Evolutionary conservation across 768 basidiomycete species (phyloP).

Genomic region (Austroboletus eburneus): DNA sequence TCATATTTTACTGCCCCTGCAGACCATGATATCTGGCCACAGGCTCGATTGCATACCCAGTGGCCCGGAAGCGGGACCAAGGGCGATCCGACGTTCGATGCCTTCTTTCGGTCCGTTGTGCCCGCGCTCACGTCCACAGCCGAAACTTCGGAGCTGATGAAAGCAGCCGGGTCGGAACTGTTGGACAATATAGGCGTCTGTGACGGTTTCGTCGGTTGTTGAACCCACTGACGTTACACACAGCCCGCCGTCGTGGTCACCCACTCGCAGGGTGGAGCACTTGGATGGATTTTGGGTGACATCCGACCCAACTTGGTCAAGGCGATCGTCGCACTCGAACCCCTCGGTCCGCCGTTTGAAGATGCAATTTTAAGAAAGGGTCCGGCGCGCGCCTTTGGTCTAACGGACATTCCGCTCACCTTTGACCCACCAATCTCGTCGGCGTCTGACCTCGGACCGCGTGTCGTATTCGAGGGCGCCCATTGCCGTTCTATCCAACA

Average conservation of each 20-base stretch:
- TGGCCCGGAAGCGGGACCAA: slow-evolving; percentile 50
- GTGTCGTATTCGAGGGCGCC: slow-evolving; percentile 21
- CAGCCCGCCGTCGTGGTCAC: slow-evolving; percentile 47
- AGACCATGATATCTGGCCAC: slow-evolving; percentile 40
- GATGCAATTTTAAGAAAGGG: slow-evolving; percentile 34
- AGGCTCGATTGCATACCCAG: slow-evolving; percentile 44
- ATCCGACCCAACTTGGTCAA: slow-evolving; percentile 40
- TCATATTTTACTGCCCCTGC: slow-evolving; percentile 43
- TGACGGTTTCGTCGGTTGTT: slow-evolving; percentile 1
- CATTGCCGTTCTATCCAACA: slow-evolving; percentile 43
- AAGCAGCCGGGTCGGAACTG: slow-evolving; percentile 38
- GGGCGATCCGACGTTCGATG: slow-evolving; percentile 43
- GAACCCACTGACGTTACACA: not conserved
- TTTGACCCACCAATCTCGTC: slow-evolving; percentile 41
- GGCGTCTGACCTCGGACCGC: slow-evolving; percentile 34
- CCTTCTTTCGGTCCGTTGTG: slow-evolving; percentile 41
- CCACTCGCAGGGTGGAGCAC: slow-evolving; percentile 47
- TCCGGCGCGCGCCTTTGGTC: slow-evolving; percentile 41
- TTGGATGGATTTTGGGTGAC: slow-evolving; percentile 49
- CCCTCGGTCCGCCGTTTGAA: slow-evolving; percentile 47
- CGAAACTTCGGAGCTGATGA: slow-evolving; percentile 38
- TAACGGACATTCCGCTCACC: slow-evolving; percentile 44
- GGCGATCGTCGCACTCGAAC: slow-evolving; percentile 48
- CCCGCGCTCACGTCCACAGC: slow-evolving; percentile 35
- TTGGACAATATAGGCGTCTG: slow-evolving; percentile 48